Percentiles rank a stretch among this genome's conserved stretches.
Conservation (phyloP, 192 early-diverging fungal species). For the Phycomyces blakesleeanus region DNA sequence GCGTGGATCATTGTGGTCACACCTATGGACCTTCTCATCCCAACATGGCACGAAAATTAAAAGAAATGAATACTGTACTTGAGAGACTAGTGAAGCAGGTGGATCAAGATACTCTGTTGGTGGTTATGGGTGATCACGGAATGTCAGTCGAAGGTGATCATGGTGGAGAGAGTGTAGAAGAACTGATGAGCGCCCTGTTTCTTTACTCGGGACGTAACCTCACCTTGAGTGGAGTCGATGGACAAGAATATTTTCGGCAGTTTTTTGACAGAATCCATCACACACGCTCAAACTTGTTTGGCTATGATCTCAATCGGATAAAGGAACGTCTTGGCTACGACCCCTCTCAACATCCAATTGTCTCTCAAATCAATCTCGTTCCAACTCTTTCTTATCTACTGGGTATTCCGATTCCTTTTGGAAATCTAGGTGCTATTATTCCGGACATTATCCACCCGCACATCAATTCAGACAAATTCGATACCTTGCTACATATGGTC, state of each 20-base stretch:
- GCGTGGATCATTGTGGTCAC: slow-evolving; percentile 96
- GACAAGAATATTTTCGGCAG: slow-evolving; percentile 3
- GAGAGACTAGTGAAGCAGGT: slow-evolving; percentile 58
- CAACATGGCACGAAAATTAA: slow-evolving; percentile 81
- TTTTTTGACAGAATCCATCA: slow-evolving; percentile 22
- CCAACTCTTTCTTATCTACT: slow-evolving; percentile 78
- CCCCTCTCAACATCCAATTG: slow-evolving; percentile 40
- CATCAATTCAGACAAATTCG: slow-evolving; percentile 15
- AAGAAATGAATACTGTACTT: slow-evolving; percentile 81
- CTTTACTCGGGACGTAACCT: slow-evolving; percentile 67
- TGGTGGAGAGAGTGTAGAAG: slow-evolving; percentile 90
- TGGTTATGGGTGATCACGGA: slow-evolving; percentile 96
- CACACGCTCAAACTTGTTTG: slow-evolving; percentile 7
- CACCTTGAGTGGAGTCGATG: slow-evolving; percentile 7
- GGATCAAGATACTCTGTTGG: slow-evolving; percentile 74
- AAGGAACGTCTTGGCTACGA: slow-evolving; percentile 20
- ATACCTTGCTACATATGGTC: slow-evolving; percentile 48
- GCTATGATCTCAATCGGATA: slow-evolving; percentile 21
- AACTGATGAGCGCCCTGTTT: slow-evolving; percentile 83
- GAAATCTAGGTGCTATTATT: slow-evolving; percentile 84
- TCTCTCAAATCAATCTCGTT: slow-evolving; percentile 90
- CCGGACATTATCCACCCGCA: slow-evolving; percentile 74
- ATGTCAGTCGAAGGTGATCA: slow-evolving; percentile 96
- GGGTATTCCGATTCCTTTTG: slow-evolving; percentile 88
- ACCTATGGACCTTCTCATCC: slow-evolving; percentile 83